These are phyloP conservation scores for Calonectria naviculata DNA, from an alignment of 2,329 filamentous ascomycete species.

Conservation along the genomic window DNA sequence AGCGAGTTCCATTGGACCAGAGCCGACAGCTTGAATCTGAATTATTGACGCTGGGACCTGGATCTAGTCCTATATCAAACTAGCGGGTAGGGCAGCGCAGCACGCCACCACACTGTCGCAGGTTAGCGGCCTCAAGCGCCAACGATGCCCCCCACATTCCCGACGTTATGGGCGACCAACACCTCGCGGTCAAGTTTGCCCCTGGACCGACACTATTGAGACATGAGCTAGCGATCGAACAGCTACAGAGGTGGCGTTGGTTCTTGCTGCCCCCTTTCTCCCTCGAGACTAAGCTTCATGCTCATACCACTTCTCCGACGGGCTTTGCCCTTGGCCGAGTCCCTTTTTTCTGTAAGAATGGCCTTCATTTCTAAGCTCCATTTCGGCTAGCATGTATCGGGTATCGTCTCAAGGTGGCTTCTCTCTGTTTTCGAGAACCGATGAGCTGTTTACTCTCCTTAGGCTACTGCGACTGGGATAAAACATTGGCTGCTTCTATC, in stretches of 20 bases:
- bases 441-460: too few species aligned
- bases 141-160: neutral
- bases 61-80: neutral
- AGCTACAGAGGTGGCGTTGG: neutral
- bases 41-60: neutral
- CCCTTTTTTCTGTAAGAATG: neutral
- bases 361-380: too few species aligned
- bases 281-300: neutral
- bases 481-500: neutral
- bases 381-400: too few species aligned
- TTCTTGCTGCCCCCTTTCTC: neutral
- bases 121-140: neutral
- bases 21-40: neutral
- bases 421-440: too few species aligned
- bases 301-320: neutral
- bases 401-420: too few species aligned
- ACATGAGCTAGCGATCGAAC: neutral
- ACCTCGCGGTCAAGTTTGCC: neutral
- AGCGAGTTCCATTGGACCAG: neutral
- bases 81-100: neutral
- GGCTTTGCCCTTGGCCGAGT: neutral
- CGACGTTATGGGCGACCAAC: neutral
- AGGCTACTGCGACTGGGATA: too few species aligned
- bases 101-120: neutral
- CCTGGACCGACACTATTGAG: neutral